Base-by-base conservation (phyloP, 805 yeast genomes). In the Metschnikowia corniflorae region DNA sequence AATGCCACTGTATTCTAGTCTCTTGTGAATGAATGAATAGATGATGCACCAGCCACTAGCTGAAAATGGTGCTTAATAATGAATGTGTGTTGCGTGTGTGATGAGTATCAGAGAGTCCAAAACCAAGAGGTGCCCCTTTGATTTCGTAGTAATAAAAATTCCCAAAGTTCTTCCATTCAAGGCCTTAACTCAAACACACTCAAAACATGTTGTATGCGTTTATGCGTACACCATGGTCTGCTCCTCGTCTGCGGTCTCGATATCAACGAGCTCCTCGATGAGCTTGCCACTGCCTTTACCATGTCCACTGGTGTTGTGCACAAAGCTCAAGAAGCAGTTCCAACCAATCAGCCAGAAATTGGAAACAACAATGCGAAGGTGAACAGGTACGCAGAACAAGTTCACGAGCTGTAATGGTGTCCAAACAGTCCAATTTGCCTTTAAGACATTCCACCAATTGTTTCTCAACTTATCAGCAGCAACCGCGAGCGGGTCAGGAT, bases 221-320 rank as follows among this genome's bases (percentile, higher is more conserved):
- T 21, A 21, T 10, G 24, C 24, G 28, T 61, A 61, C 28, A 61
- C 62, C 66, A 61, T 62, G 18, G 62, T 57, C 37, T 53, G 46
- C 43, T 58, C 64, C 40, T 59, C 54, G 29, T 53, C 57, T n/a
- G 57, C 58, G 24, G 64, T 61, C 42, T 65, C 69, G 22, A 65
- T 54, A 40, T 65, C 70, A 27, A 64, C 62, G 36, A 65, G 47
- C 40, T 63, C 68, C 47, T 65, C 71, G 27, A 66, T 41, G 23
- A 43, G 39, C 33, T 53, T 49, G n/a, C 66, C 67, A 33, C 63
- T 57, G 8, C 63, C 64, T 41, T 61, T 60, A 18, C 65, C 69
- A 34, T 62, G 70, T 7, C 65, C 62, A 42, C 54, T 50, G 12
- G 68, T 62, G 31, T 78, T 68, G 46, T 84, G 87, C 38, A 64